Conservation (phyloP, 2,329 filamentous ascomycete species). For the Cercospora canescens region DNA sequence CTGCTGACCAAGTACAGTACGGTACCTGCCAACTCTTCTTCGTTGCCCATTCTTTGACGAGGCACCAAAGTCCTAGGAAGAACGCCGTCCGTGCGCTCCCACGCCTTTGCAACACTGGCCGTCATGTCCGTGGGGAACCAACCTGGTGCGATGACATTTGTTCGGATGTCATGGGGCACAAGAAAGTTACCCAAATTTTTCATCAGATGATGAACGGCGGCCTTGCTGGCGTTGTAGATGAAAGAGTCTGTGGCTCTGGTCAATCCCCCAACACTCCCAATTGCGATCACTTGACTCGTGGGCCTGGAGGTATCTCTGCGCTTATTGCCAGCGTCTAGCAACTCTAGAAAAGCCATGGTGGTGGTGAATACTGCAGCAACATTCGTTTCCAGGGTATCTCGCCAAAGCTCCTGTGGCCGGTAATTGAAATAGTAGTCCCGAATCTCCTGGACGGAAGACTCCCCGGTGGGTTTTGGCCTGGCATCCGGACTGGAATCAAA, state of each 20-base stretch:
- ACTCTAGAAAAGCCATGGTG: slow-evolving; percentile 46
- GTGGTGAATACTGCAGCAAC: slow-evolving; percentile 47
- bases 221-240: slow-evolving; percentile 47
- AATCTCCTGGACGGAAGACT: slow-evolving; percentile 31
- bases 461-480: slow-evolving; percentile 42
- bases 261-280: slow-evolving; percentile 42
- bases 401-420: slow-evolving; percentile 48
- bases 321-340: slow-evolving; percentile 48
- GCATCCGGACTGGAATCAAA: slow-evolving; percentile 32
- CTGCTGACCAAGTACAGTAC: slow-evolving; percentile 54
- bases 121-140: slow-evolving; percentile 50
- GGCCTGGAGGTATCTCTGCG: slow-evolving; percentile 40
- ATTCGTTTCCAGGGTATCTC: slow-evolving; percentile 44
- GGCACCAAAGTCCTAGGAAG: slow-evolving; percentile 35
- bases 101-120: slow-evolving; percentile 34
- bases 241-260: slow-evolving; percentile 35
- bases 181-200: slow-evolving; percentile 47
- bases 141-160: slow-evolving; percentile 50
- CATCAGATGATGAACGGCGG: slow-evolving; percentile 46
- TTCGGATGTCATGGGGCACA: slow-evolving; percentile 47
- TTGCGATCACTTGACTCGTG: slow-evolving; percentile 49
- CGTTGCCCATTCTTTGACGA: slow-evolving; percentile 32
- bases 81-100: slow-evolving; percentile 36
- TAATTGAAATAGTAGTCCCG: slow-evolving; percentile 43
- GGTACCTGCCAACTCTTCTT: slow-evolving; percentile 52